Evolutionary conservation across 2,329 filamentous ascomycete genomes (phyloP), one percentile per base, ranked within the genome.

Genomic region (Fusarium algeriense): DNA sequence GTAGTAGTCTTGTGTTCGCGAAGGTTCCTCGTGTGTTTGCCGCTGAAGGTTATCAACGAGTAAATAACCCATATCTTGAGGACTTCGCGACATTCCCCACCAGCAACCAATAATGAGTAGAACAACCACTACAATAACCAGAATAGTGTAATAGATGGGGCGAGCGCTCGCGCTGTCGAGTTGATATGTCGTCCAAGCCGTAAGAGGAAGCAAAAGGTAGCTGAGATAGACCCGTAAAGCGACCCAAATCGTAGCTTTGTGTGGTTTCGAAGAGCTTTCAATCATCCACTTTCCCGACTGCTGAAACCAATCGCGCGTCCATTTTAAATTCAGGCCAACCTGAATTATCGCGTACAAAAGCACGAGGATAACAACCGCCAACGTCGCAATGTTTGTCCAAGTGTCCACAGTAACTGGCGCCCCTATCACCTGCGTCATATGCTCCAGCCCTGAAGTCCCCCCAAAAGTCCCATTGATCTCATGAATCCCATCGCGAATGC

Each of bases 131-230:
- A 71, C 2, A 4, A 54, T 49, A 2, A 75, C 70, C 2, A 49
- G 90, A 85, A 73, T 30, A 0, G 69, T 75, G 40, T 80, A 75
- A 34, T 79, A 78, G 1, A 67, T 11, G 0, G 78, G 78, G 3
- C 75, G 37, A 1, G 50, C 15, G 1, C 28, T 26, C 2, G 66
- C 71, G 28, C 65, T 57, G n/a, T 67, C 69, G 49, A 95, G 83
- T 77, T 94, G 92, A 76, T 93, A 95, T 70, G 92, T 87, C 10
- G 92, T 93, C 52, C 94, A 80, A 0, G 92, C 86, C 13, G 93
- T 86, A 46, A 94, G 85, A 0, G 93, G 93, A 10, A 94, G 81
- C 46, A 94, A 83, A 73, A 95, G 91, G 80, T 90, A 95, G 79
- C 92, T 94, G 82, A 92, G 92, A 10, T 92, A 86, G 63, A 94